These are phyloP conservation scores for Parietichytrium sp. DNA, from an alignment of 108 stramenopile genomes.

Conservation along the genomic window DNA sequence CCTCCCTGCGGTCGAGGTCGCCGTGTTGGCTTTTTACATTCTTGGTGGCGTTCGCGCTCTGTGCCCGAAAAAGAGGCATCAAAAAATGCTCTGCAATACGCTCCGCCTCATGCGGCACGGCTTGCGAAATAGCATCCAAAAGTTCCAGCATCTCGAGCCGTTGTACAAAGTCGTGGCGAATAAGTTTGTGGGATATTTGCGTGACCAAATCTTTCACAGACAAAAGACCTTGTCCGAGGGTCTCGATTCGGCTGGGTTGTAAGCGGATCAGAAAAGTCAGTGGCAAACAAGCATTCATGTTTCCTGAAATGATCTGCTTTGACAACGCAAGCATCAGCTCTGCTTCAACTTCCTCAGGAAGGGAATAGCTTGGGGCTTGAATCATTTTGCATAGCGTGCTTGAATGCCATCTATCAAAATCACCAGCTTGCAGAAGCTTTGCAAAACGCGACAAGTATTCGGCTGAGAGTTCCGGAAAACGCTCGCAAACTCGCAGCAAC, in stretches of 20 bases:
- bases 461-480: too few species aligned
- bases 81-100: not conserved
- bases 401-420: too few species aligned
- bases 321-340: too few species aligned
- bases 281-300: not conserved
- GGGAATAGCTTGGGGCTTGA: too few species aligned
- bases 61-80: not conserved
- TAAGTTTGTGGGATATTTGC: constrained; percentile 13
- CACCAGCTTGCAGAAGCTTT: too few species aligned
- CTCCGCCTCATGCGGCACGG: not conserved
- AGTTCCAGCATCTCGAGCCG: not conserved
- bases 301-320: not conserved
- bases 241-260: not conserved
- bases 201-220: not conserved
- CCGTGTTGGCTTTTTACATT: not conserved
- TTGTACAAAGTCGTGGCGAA: not conserved
- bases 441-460: too few species aligned
- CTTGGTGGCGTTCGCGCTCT: not conserved
- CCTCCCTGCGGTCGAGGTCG: not conserved
- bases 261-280: not conserved
- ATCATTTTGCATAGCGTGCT: too few species aligned
- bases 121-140: not conserved
- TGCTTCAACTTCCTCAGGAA: too few species aligned
- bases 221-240: not conserved
- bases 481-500: too few species aligned